phyloP scores from a whole-genome alignment of 1,284 basidiomycete species.

The Rhodotorula mucilaginosa region DNA sequence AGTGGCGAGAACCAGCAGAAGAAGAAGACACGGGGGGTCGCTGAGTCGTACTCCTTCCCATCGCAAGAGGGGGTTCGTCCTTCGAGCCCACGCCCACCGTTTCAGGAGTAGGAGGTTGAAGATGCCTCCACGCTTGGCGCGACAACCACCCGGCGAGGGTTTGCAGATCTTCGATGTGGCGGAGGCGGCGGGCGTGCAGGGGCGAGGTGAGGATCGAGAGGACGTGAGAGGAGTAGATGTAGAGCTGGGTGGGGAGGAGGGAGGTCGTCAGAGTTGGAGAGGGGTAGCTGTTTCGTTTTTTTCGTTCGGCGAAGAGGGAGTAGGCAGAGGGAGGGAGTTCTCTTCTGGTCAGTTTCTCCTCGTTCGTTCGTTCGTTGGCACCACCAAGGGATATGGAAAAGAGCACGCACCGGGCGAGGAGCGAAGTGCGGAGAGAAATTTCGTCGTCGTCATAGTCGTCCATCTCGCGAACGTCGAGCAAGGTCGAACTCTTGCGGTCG shows the following conservation, averaged over 20 bases:
- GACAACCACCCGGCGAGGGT: slow-evolving; percentile 34
- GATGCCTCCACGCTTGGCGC: slow-evolving; percentile 30
- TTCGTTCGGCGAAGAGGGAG: not conserved
- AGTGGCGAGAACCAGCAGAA: too few species aligned
- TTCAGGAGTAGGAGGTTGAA: not conserved
- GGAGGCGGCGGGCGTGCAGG: slow-evolving; percentile 18
- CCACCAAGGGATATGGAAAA: not conserved
- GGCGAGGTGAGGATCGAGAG: slow-evolving; percentile 35
- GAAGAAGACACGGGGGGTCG: not conserved
- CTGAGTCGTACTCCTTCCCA: slow-evolving; percentile 14
- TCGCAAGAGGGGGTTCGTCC: slow-evolving; percentile 19
- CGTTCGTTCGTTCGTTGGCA: not conserved
- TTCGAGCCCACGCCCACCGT: not conserved
- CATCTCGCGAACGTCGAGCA: slow-evolving; percentile 43
- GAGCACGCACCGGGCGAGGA: slow-evolving; percentile 40
- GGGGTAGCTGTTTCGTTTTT: slow-evolving; percentile 61
- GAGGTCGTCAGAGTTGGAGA: slow-evolving; percentile 66
- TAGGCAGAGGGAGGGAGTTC: slow-evolving; percentile 18
- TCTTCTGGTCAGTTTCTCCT: not conserved
- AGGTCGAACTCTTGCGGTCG: slow-evolving; percentile 25
- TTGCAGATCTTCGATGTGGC: slow-evolving; percentile 30
- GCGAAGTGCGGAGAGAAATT: slow-evolving; percentile 39
- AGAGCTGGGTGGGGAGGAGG: slow-evolving; percentile 83
- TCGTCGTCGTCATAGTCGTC: slow-evolving; percentile 48
- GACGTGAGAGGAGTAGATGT: slow-evolving; percentile 59